Percentiles rank a stretch among this genome's conserved stretches.
Conservation (phyloP, 169 alveolate species). For the Eimeria tenella region DNA sequence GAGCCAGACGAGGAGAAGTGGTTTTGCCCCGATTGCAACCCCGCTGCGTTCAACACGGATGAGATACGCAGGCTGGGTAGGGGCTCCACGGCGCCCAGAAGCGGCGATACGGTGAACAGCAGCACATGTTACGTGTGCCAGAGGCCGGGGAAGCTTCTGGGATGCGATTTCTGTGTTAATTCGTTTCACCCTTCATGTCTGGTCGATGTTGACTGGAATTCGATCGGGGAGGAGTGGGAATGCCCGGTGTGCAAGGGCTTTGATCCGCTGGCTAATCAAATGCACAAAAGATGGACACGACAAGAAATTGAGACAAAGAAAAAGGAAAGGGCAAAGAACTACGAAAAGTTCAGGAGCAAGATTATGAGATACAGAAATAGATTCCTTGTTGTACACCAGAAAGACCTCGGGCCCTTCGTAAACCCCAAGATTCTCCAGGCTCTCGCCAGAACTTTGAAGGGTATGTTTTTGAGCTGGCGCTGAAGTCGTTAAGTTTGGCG, state of each 20-base stretch:
- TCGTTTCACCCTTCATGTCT: conserved; percentile 93
- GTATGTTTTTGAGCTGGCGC: neutral
- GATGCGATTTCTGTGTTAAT: conserved; percentile 94
- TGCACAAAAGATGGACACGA: conserved; percentile 92
- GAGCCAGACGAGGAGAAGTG: conserved; percentile 91
- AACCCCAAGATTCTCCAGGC: conserved; percentile 54
- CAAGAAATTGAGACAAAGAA: conserved; percentile 88
- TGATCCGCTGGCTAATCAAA: conserved; percentile 92
- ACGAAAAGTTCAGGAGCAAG: conserved; percentile 68
- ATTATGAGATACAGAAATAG: conserved; percentile 65
- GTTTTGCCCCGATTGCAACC: conserved; percentile 93
- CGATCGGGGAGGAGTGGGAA: conserved; percentile 91
- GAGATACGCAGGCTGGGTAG: conserved; percentile 81
- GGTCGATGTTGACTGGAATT: conserved; percentile 87
- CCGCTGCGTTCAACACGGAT: conserved; percentile 88
- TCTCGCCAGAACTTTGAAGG: conserved; percentile 61
- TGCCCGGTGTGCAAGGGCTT: conserved; percentile 94
- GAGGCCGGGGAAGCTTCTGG: conserved; percentile 90
- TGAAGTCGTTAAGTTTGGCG: too few species aligned
- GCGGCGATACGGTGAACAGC: conserved; percentile 86
- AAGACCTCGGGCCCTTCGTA: conserved; percentile 75
- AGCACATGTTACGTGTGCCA: conserved; percentile 94
- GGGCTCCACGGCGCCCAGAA: conserved; percentile 81
- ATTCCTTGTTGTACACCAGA: conserved; percentile 75
- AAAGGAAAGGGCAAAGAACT: conserved; percentile 89